phyloP scores from a whole-genome alignment of 2,329 filamentous ascomycete genomes.

The Trichophyton equinum region DNA sequence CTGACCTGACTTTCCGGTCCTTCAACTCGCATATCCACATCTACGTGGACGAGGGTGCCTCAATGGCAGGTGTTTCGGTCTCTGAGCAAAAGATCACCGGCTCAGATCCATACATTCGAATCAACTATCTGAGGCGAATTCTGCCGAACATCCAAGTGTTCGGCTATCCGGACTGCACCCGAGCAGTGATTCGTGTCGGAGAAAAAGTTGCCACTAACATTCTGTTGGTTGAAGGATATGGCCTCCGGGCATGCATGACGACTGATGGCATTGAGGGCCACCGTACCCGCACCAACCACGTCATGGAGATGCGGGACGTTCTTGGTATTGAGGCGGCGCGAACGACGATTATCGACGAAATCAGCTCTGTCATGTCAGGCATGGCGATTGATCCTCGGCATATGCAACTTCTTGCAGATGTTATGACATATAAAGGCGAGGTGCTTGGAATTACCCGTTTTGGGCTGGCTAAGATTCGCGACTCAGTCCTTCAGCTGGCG shows the following conservation, averaged over 20 bases:
- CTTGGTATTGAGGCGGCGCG: constrained; percentile 92
- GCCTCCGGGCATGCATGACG: constrained; percentile 76
- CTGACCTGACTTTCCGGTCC: constrained; percentile 50
- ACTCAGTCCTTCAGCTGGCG: constrained; percentile 83
- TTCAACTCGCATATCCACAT: constrained; percentile 53
- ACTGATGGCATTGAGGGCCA: constrained; percentile 81
- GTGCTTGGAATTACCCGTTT: constrained; percentile 94
- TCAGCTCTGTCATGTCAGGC: constrained; percentile 73
- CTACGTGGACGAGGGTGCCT: constrained; percentile 43
- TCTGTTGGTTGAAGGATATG: constrained; percentile 85
- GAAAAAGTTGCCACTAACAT: constrained; percentile 48
- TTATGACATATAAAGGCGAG: constrained; percentile 98
- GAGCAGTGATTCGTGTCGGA: constrained; percentile 79
- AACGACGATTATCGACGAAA: constrained; percentile 78
- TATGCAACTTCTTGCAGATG: constrained; percentile 92
- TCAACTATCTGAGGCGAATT: constrained; percentile 72
- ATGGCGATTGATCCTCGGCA: constrained; percentile 97
- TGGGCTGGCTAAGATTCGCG: constrained; percentile 89
- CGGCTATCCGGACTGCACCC: constrained; percentile 71
- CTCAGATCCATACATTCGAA: constrained; percentile 41
- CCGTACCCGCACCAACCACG: constrained; percentile 63
- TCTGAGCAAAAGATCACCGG: constrained; percentile 34
- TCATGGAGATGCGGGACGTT: constrained; percentile 78
- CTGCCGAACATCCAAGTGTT: constrained; percentile 77
- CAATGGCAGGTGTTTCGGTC: constrained; percentile 27